phyloP scores from a whole-genome alignment of 768 basidiomycete genomes.

The Cystofilobasidium capitatum region DNA sequence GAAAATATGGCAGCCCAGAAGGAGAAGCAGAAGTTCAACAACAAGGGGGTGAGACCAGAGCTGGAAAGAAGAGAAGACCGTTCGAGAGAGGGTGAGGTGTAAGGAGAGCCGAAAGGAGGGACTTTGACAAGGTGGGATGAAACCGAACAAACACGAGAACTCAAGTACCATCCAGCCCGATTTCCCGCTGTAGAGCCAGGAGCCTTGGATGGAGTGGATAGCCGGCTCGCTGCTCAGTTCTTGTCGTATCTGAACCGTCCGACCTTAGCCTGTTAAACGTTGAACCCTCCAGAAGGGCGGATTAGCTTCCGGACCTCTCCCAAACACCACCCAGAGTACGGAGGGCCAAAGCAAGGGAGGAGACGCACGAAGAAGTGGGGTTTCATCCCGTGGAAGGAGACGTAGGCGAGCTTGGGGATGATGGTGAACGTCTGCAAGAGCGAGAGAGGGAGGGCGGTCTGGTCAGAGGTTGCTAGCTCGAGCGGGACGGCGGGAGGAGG shows the following conservation, averaged over 20 bases:
- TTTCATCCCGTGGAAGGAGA: conserved; percentile 14
- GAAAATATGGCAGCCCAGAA: too few relatives aligned
- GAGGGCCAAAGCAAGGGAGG: background rate
- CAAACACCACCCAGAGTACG: too few relatives aligned
- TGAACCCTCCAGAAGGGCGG: background rate
- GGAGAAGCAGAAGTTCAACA: too few relatives aligned
- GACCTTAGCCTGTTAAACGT: background rate
- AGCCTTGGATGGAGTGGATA: too few relatives aligned
- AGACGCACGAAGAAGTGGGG: conserved; percentile 7
- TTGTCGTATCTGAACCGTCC: conserved; percentile 20
- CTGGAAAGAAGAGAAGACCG: too few relatives aligned
- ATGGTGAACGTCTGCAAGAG: conserved; percentile 3
- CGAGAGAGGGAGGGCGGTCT: background rate
- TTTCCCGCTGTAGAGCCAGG: background rate
- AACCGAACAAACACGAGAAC: too few relatives aligned
- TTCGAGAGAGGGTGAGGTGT: too few relatives aligned
- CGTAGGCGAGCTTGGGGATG: conserved; percentile 6
- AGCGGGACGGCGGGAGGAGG: background rate
- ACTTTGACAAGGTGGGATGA: background rate
- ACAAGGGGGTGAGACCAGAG: too few relatives aligned
- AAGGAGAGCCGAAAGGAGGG: too few relatives aligned
- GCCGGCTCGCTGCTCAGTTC: background rate
- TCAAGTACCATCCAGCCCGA: background rate
- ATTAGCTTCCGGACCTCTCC: background rate
- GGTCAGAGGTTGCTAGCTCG: background rate